phyloP scores from a whole-genome alignment of 2,329 filamentous ascomycete species.

The Talaromyces islandicus region DNA sequence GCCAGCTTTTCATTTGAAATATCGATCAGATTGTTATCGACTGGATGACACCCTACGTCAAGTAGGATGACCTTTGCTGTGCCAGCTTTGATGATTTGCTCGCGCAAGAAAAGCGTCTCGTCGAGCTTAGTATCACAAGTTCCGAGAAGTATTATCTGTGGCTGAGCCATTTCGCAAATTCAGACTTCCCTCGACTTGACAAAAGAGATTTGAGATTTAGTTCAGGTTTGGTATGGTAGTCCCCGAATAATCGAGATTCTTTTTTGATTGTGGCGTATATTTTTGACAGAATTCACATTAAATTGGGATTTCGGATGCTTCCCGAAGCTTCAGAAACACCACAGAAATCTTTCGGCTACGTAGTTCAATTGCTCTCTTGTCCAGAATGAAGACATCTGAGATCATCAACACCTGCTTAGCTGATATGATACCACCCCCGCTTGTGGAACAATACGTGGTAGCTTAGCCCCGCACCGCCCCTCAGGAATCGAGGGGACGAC shows the following conservation, averaged over 20 bases:
- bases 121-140: constrained; percentile 61
- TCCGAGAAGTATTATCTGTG: constrained; percentile 49
- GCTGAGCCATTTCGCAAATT: neutral
- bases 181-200: neutral
- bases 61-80: constrained; percentile 42
- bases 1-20: constrained; percentile 40
- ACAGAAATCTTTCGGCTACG: neutral
- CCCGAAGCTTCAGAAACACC: neutral
- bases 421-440: neutral
- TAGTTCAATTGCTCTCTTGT: neutral
- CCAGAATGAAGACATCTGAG: neutral
- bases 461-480: neutral
- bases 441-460: neutral
- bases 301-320: neutral
- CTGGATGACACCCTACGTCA: constrained; percentile 49
- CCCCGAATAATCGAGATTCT: neutral
- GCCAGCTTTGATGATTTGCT: constrained; percentile 35
- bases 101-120: constrained; percentile 52
- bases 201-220: neutral
- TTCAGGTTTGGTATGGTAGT: neutral
- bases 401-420: neutral
- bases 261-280: neutral
- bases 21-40: constrained; percentile 42
- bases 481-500: neutral
- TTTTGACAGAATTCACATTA: neutral